Evolutionary conservation across 106 monocot species (phyloP).

Genomic region (Posidonia australis): DNA sequence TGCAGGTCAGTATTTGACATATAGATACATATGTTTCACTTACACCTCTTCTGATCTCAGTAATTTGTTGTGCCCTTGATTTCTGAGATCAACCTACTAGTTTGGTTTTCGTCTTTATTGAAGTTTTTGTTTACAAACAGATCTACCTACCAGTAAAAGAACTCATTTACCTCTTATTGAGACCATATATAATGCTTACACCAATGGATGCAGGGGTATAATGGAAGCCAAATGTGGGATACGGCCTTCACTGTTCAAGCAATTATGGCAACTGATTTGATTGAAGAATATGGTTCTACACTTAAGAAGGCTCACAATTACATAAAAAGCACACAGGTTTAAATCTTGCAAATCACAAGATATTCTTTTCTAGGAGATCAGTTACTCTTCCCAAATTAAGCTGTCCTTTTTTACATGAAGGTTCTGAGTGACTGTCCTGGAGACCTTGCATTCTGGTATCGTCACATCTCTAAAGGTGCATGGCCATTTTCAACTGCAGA

Average conservation of each 20-base stretch:
- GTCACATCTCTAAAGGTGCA: conserved; percentile 85
- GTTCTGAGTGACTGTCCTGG: conserved; percentile 66
- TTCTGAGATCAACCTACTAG: not conserved
- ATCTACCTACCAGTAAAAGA: not conserved
- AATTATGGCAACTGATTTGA: conserved; percentile 49
- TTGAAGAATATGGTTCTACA: conserved; percentile 47
- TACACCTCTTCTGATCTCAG: not conserved
- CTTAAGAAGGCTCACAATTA: conserved; percentile 62
- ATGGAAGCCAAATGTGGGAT: conserved; percentile 94
- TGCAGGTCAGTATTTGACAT: conserved; percentile 46
- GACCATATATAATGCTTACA: no score
- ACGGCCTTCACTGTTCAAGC: conserved; percentile 81
- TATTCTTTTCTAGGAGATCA: not conserved
- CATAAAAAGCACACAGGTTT: conserved; percentile 75
- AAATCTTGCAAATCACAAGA: not conserved
- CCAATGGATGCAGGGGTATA: conserved; percentile 33
- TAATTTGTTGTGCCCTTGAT: not conserved
- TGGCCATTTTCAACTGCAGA: conserved; percentile 88
- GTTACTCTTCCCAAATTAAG: not conserved
- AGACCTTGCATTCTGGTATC: conserved; percentile 75
- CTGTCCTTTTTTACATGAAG: conserved; percentile 11
- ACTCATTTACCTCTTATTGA: no score
- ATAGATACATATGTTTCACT: not conserved
- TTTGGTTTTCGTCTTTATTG: not conserved
- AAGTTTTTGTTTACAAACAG: not conserved